These are phyloP conservation scores for Globisporangium polare DNA, from an alignment of 352 stramenopile species.

Conservation along the genomic window DNA sequence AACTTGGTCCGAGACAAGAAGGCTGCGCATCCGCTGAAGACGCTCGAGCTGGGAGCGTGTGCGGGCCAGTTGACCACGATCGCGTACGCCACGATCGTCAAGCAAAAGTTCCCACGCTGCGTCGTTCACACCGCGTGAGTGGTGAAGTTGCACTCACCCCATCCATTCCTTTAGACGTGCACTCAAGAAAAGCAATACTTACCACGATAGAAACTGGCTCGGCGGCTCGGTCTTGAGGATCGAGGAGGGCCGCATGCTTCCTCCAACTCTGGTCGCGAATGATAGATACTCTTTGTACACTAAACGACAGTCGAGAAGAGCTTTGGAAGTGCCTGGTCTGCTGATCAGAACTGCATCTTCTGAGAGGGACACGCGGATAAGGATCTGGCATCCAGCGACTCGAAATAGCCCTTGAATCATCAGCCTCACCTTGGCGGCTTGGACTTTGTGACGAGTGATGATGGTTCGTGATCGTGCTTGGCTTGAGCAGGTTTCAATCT, in stretches of 20 bases:
- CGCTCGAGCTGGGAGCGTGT: conserved; percentile 65
- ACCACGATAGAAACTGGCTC: neutral
- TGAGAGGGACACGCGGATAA: neutral
- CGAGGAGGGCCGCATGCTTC: neutral
- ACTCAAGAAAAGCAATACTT: neutral
- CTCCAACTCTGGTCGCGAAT: neutral
- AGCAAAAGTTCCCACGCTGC: conserved; percentile 57
- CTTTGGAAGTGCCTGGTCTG: neutral
- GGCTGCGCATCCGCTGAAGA: conserved; percentile 23
- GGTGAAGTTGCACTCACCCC: neutral
- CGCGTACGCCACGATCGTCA: conserved; percentile 56
- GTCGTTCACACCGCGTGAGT: conserved; percentile 68
- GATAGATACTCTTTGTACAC: neutral
- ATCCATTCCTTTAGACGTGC: neutral
- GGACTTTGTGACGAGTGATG: no score
- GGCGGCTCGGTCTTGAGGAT: neutral
- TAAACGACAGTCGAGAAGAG: neutral
- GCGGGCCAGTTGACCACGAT: conserved; percentile 63
- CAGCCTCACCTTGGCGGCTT: neutral
- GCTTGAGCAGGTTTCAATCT: neutral
- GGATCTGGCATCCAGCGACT: neutral
- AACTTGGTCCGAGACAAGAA: conserved; percentile 35
- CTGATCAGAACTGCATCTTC: neutral
- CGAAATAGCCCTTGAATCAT: neutral
- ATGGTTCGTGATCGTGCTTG: neutral